Conservation (phyloP, 2,329 filamentous ascomycete genomes). For the Trichoderma afroharzianum region DNA sequence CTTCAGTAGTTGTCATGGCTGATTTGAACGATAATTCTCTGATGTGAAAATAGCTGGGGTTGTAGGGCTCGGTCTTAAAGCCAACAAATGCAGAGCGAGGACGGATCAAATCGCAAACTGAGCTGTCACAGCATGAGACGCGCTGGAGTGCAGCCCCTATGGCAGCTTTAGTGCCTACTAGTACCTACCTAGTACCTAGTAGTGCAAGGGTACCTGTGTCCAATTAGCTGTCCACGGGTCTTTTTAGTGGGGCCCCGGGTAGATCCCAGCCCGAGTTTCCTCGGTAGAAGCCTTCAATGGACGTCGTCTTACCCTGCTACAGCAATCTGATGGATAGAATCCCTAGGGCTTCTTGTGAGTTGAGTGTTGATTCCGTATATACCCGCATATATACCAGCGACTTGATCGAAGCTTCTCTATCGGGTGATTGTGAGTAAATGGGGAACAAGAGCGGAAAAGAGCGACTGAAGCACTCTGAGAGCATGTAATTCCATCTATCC, state of each 20-base stretch:
- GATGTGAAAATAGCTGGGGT: neutral
- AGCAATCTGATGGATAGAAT: neutral
- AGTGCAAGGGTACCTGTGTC: neutral
- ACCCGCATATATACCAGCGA: no score
- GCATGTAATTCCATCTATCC: neutral
- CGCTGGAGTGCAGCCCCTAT: neutral
- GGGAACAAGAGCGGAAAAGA: neutral
- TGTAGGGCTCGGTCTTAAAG: neutral
- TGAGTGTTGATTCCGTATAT: neutral
- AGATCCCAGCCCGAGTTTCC: neutral
- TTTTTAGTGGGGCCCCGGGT: neutral
- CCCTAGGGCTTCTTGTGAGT: neutral
- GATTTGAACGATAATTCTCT: neutral
- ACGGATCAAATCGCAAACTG: neutral
- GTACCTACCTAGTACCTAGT: no score
- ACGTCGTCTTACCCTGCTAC: neutral
- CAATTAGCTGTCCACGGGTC: neutral
- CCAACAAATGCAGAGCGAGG: neutral
- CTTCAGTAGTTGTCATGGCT: slow-evolving; percentile 44
- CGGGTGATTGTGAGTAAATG: neutral
- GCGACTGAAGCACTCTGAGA: neutral
- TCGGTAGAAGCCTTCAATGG: neutral
- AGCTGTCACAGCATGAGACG: neutral
- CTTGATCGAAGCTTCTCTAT: no score
- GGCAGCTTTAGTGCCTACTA: neutral